Conservation (phyloP, 2,329 filamentous ascomycete species). For the Neonectria magnoliae region DNA sequence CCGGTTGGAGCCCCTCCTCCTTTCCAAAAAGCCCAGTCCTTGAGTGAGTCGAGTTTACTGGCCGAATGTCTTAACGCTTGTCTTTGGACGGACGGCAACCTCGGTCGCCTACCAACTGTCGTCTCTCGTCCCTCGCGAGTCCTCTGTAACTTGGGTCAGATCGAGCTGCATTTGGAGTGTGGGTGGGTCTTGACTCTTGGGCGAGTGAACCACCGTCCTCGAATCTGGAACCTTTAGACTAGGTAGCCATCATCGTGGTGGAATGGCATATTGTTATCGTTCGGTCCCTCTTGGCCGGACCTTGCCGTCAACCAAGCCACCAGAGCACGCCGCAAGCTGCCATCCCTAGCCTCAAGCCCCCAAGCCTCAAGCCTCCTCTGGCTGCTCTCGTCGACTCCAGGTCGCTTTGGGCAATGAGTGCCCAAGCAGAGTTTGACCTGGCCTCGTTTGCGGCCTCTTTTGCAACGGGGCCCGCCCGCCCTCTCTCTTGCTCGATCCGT, state of each 20-base stretch:
- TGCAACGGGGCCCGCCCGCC: slow-evolving; percentile 23
- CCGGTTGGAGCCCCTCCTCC: neutral
- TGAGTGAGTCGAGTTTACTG: neutral
- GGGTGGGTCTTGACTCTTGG: neutral
- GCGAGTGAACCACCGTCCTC: slow-evolving; percentile 18
- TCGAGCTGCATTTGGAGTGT: slow-evolving; percentile 6
- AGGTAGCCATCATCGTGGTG: neutral
- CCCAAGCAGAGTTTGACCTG: slow-evolving; percentile 32
- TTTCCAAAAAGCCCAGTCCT: too few relatives aligned
- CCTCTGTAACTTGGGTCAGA: neutral
- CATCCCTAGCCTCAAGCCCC: slow-evolving; percentile 9
- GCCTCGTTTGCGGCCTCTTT: slow-evolving; percentile 15
- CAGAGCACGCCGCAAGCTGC: slow-evolving; percentile 20
- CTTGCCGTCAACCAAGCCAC: slow-evolving; percentile 39
- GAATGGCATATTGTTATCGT: slow-evolving; percentile 7
- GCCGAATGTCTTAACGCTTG: neutral
- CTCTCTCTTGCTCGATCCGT: slow-evolving; percentile 22
- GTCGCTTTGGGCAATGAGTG: slow-evolving; percentile 32
- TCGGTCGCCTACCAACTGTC: neutral
- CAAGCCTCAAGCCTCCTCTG: slow-evolving; percentile 7
- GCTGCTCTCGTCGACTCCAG: slow-evolving; percentile 24
- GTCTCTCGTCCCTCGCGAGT: neutral
- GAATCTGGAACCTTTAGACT: slow-evolving; percentile 10
- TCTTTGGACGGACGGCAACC: neutral
- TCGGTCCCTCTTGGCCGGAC: slow-evolving; percentile 39